Evolutionary conservation across 2,329 filamentous ascomycete species (phyloP).

Genomic region (Botrytis squamosa): DNA sequence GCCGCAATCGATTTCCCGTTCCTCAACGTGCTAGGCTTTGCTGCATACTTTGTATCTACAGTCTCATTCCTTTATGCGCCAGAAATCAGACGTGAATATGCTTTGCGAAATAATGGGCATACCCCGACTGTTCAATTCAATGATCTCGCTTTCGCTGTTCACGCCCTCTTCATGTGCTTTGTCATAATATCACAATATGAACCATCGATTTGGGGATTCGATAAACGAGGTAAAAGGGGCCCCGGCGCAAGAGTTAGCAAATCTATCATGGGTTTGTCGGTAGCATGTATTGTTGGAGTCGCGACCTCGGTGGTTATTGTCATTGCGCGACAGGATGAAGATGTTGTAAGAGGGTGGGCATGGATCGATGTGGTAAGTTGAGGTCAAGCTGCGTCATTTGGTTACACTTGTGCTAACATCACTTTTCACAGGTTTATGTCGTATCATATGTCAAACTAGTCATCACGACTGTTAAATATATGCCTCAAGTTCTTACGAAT

Average conservation of each 20-base stretch:
- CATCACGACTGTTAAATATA: constrained; percentile 88
- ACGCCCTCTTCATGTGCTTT: constrained; percentile 71
- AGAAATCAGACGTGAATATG: constrained; percentile 77
- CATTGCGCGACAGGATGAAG: constrained; percentile 39
- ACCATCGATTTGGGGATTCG: constrained; percentile 72
- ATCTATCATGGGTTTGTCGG: constrained; percentile 66
- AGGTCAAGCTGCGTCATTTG: background rate
- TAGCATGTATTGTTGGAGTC: constrained; percentile 62
- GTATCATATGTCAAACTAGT: constrained; percentile 87
- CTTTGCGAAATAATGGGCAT: constrained; percentile 69
- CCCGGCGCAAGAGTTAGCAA: constrained; percentile 56
- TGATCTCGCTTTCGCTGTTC: constrained; percentile 82
- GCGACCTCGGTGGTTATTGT: constrained; percentile 50
- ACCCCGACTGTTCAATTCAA: constrained; percentile 85
- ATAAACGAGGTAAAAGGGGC: constrained; percentile 49
- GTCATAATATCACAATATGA: constrained; percentile 78
- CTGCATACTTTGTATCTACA: constrained; percentile 74
- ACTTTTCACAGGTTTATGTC: constrained; percentile 49
- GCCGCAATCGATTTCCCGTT: constrained; percentile 86
- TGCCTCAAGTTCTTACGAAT: constrained; percentile 82
- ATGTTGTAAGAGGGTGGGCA: constrained; percentile 53
- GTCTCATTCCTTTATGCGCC: constrained; percentile 75
- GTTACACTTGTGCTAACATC: background rate
- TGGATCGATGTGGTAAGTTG: constrained; percentile 56
- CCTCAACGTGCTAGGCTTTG: constrained; percentile 69